phyloP scores from a whole-genome alignment of 192 early-diverging fungal genomes.

The Coemansia guatemalensis region DNA sequence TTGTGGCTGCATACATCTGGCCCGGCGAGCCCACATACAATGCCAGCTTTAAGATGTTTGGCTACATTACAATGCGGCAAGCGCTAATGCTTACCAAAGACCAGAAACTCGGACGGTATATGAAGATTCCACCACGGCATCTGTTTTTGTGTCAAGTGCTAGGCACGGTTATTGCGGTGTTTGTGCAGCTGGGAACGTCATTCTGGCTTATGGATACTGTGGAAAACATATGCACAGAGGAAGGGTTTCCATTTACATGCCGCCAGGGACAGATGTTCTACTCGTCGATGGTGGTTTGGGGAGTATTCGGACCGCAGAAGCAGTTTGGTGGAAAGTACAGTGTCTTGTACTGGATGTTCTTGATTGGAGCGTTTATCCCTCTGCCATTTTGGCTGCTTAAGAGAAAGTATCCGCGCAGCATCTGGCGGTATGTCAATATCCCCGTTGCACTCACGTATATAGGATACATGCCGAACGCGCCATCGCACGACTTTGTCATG shows the following conservation, averaged over 20 bases:
- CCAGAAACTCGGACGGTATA: slow-evolving; percentile 70
- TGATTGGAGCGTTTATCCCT: slow-evolving; percentile 64
- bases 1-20: slow-evolving; percentile 70
- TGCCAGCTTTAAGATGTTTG: slow-evolving; percentile 79
- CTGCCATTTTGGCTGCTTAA: slow-evolving; percentile 65
- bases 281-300: slow-evolving; percentile 72
- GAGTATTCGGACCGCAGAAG: slow-evolving; percentile 64
- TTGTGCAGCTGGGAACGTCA: slow-evolving; percentile 65
- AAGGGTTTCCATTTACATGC: slow-evolving; percentile 63
- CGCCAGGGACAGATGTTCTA: slow-evolving; percentile 58
- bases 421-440: slow-evolving; percentile 61
- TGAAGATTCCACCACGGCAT: slow-evolving; percentile 70
- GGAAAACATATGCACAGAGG: slow-evolving; percentile 53
- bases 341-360: slow-evolving; percentile 45
- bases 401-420: slow-evolving; percentile 59
- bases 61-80: slow-evolving; percentile 71
- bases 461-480: slow-evolving; percentile 59
- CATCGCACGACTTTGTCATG: slow-evolving; percentile 44
- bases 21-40: slow-evolving; percentile 77
- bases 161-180: slow-evolving; percentile 67
- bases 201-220: slow-evolving; percentile 62
- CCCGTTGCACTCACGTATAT: slow-evolving; percentile 63
- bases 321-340: slow-evolving; percentile 59
- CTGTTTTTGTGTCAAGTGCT: slow-evolving; percentile 74
- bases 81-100: slow-evolving; percentile 61